Base-by-base conservation (phyloP, 2,329 filamentous ascomycete species). In the Botrytis galanthina region DNA sequence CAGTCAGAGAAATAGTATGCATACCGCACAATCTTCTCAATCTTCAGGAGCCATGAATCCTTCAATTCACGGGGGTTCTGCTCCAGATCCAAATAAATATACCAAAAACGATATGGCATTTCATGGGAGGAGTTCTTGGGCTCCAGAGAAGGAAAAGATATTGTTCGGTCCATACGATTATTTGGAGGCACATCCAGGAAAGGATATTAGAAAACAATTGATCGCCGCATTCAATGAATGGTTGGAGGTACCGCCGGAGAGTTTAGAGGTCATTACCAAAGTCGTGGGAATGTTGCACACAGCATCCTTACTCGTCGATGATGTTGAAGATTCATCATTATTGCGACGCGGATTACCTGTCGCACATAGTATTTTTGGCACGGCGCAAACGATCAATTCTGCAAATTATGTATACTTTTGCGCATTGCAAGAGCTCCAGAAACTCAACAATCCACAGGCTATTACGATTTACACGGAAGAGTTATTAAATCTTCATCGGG, bases 401-500 rank as follows among this genome's bases (percentile, higher is more conserved):
- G 93, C 93, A 76, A 97, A 97, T 83, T 97, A 97, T 83, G 89
- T 95, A 74, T 97, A 96, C 85, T 96, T 97, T 81, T 86, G 87
- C 77, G 93, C 93, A 0, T 86, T 96, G 67, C 89, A 92, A 77
- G 92, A 95, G 82, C 84, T 97, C 16, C 86, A 91, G 76, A 89
- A 88, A 78, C 88, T 97, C 73, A 85, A 87, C 75, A 94, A 93
- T 80, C 89, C 90, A 1, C 85, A 86, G 54, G 88, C 89, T 37
- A 87, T 95, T 74, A 84, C 86, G 75, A 91, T 95, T 72, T 97
- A 92, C 79, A 91, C 91, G 26, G 93, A 96, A 75, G 94, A 97
- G 84, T 86, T 97, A 46, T 83, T 95, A 75, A 94, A 96, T 81
- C 88, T 97, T 68, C 93, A 97, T 82, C 87, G 93, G 44, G 94